A percentile compares a stretch with the other conserved stretches of the same genome.
These are phyloP conservation scores for Carex littledalei DNA, from an alignment of 176 grass and related monocot genomes.

Conservation along the genomic window DNA sequence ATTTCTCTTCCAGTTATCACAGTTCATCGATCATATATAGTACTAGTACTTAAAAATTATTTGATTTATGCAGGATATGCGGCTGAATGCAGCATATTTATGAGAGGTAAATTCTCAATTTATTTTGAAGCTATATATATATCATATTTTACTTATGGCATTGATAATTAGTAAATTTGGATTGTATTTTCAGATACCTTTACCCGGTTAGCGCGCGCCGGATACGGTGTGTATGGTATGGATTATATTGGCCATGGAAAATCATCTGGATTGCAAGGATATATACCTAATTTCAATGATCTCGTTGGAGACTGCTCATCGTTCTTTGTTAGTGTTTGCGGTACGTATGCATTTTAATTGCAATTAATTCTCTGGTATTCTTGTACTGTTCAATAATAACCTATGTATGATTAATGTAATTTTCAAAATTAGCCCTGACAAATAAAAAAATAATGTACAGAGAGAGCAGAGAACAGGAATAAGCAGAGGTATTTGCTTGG, in stretches of 20 bases:
- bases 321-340: slow-evolving; percentile 36
- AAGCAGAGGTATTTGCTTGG: slow-evolving; percentile 49
- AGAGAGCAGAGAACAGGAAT: slow-evolving; percentile 31
- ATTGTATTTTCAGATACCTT: slow-evolving; percentile 31
- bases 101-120: slow-evolving; percentile 33
- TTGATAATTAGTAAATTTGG: neutral
- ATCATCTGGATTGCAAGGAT: slow-evolving; percentile 71
- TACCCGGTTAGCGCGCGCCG: slow-evolving; percentile 40
- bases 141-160: neutral
- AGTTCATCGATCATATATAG: too few species aligned
- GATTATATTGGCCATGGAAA: slow-evolving; percentile 77
- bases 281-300: slow-evolving; percentile 35
- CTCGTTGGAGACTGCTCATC: slow-evolving; percentile 45
- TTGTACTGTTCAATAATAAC: too few species aligned
- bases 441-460: neutral
- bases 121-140: neutral
- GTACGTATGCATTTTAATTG: neutral
- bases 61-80: slow-evolving; percentile 53
- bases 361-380: too few species aligned
- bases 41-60: neutral
- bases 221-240: slow-evolving; percentile 59
- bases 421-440: too few species aligned
- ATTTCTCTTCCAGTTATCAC: neutral
- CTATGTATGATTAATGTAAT: too few species aligned
- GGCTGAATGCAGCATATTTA: slow-evolving; percentile 71